Percentiles rank a stretch among this genome's conserved stretches.
These are phyloP conservation scores for Nemania bipapillata DNA, from an alignment of 2,329 filamentous ascomycete species.

Conservation along the genomic window DNA sequence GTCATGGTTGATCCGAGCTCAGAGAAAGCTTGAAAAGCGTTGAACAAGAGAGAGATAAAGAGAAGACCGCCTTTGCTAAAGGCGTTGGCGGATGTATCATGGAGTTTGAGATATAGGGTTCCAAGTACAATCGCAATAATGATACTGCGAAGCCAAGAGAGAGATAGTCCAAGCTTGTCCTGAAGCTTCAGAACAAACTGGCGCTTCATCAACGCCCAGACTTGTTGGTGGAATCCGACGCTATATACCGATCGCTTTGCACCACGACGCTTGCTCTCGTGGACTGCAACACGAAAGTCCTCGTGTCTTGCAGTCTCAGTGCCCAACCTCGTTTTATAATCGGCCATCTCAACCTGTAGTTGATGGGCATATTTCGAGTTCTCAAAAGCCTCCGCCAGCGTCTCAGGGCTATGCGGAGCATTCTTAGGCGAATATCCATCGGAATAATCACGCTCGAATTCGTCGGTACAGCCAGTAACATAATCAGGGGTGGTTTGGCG, in stretches of 20 bases:
- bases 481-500: constrained; percentile 85
- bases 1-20: constrained; percentile 81
- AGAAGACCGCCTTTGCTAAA: constrained; percentile 85
- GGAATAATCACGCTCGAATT: constrained; percentile 83
- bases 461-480: constrained; percentile 82
- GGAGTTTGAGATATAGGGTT: constrained; percentile 79
- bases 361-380: constrained; percentile 68
- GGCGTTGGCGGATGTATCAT: constrained; percentile 72
- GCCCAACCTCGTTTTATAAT: constrained; percentile 72
- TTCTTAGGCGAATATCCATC: constrained; percentile 72
- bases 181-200: constrained; percentile 89
- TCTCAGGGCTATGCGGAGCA: constrained; percentile 74
- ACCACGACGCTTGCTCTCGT: constrained; percentile 79
- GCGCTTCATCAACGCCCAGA: constrained; percentile 84
- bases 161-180: constrained; percentile 78
- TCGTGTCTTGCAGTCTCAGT: constrained; percentile 75
- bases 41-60: constrained; percentile 83
- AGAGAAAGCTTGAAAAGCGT: constrained; percentile 86
- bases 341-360: constrained; percentile 72
- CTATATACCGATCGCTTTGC: constrained; percentile 83
- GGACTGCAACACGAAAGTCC: constrained; percentile 80
- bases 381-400: constrained; percentile 75
- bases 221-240: constrained; percentile 82
- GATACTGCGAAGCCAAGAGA: constrained; percentile 75
- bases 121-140: constrained; percentile 82